These are phyloP conservation scores for Neurospora sp. DNA, from an alignment of 495 filamentous ascomycete genomes.

Conservation along the genomic window DNA sequence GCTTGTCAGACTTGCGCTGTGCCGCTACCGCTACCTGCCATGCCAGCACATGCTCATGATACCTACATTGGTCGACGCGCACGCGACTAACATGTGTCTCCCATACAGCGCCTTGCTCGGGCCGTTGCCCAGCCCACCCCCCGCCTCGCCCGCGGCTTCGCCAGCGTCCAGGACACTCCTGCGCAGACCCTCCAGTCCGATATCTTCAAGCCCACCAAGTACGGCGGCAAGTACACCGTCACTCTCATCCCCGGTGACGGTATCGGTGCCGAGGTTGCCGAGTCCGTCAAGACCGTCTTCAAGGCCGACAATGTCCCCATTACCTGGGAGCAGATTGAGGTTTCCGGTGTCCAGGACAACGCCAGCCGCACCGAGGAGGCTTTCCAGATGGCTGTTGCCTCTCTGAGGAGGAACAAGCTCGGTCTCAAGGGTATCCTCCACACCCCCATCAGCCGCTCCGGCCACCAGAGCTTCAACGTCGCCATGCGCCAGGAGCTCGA, in stretches of 20 bases:
- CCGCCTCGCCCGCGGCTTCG: constrained; percentile 44
- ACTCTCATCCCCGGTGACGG: constrained; percentile 97
- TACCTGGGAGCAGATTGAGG: constrained; percentile 97
- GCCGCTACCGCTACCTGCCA: neutral
- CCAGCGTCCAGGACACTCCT: constrained; percentile 72
- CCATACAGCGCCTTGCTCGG: constrained; percentile 45
- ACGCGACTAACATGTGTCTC: neutral
- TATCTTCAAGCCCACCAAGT: constrained; percentile 98
- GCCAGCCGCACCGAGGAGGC: constrained; percentile 86
- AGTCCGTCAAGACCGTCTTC: constrained; percentile 97
- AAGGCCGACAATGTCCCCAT: constrained; percentile 98
- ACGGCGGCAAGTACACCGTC: constrained; percentile 97
- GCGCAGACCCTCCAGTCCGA: constrained; percentile 78
- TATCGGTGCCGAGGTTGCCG: constrained; percentile 95
- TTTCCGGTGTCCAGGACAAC: constrained; percentile 70
- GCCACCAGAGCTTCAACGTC: constrained; percentile 99
- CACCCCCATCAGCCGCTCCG: constrained; percentile 92
- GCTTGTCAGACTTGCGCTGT: neutral
- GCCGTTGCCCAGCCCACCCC: constrained; percentile 39
- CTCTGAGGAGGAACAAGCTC: constrained; percentile 94
- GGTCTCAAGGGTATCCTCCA: constrained; percentile 95
- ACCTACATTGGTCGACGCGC: neutral
- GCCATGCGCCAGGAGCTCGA: constrained; percentile 97
- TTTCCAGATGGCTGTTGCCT: constrained; percentile 89
- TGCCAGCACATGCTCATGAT: neutral